Percentiles rank a stretch among this genome's conserved stretches.
These are phyloP conservation scores for Toxoplasma gondii DNA, from an alignment of 169 alveolate genomes.

Conservation along the genomic window DNA sequence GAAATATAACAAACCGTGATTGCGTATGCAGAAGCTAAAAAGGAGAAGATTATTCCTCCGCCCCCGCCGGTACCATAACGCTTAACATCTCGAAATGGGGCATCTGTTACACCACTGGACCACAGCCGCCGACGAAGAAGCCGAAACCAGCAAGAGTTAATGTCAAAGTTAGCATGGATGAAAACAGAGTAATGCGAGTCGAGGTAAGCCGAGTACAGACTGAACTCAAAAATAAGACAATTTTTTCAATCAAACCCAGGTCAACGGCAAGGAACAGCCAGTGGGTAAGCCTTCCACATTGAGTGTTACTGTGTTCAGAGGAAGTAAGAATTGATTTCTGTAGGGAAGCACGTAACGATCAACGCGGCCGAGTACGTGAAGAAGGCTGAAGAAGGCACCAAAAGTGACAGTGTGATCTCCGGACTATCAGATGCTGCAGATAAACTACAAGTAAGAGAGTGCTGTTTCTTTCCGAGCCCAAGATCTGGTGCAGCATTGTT, in stretches of 20 bases:
- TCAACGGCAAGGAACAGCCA: slow-evolving; percentile 67
- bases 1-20: too few species aligned
- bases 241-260: slow-evolving; percentile 28
- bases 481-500: not conserved
- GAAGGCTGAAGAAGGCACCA: not conserved
- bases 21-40: slow-evolving; percentile 39
- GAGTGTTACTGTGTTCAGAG: not conserved
- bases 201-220: slow-evolving; percentile 18
- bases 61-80: slow-evolving; percentile 60
- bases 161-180: slow-evolving; percentile 57
- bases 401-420: not conserved
- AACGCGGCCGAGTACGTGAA: slow-evolving; percentile 27
- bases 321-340: not conserved
- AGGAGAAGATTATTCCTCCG: slow-evolving; percentile 34
- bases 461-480: not conserved
- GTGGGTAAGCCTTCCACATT: slow-evolving; percentile 48
- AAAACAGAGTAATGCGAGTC: slow-evolving; percentile 35
- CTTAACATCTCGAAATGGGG: not conserved
- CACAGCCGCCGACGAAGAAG: slow-evolving; percentile 45
- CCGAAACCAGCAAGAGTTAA: slow-evolving; percentile 53
- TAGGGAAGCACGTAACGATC: slow-evolving; percentile 26
- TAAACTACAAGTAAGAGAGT: not conserved
- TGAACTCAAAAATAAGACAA: not conserved
- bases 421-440: not conserved
- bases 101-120: not conserved